phyloP scores from a whole-genome alignment of 1,284 basidiomycete genomes.

The Cryptococcus maquisensis region DNA sequence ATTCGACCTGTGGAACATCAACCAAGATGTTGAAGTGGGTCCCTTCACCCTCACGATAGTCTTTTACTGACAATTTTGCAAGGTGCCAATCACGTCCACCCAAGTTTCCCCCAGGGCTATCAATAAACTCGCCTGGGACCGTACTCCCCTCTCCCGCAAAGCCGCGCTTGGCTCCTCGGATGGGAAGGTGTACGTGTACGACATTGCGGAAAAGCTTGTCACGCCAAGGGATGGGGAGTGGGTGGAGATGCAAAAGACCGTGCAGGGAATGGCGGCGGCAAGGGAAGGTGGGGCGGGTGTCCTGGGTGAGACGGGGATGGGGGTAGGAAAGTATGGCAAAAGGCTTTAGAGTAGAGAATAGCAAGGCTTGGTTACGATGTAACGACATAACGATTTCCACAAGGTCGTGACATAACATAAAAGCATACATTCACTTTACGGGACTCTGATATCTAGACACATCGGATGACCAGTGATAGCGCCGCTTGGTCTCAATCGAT shows the following conservation, averaged over 20 bases:
- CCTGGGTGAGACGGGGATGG: background rate
- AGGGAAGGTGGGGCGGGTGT: background rate
- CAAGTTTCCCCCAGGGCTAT: constrained; percentile 65
- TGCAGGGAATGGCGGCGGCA: constrained; percentile 45
- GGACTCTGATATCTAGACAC: no score
- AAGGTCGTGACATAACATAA: background rate
- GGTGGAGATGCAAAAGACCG: constrained; percentile 78
- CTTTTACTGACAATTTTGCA: background rate
- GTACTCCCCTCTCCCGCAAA: constrained; percentile 63
- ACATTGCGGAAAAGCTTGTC: constrained; percentile 81
- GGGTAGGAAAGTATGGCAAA: background rate
- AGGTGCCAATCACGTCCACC: constrained; percentile 43
- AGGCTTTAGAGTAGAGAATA: background rate
- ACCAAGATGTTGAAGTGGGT: constrained; percentile 84
- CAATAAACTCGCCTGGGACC: constrained; percentile 94
- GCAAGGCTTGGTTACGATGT: background rate
- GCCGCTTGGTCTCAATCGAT: no score
- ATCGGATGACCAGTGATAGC: no score
- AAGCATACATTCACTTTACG: background rate
- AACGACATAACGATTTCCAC: background rate
- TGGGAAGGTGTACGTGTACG: constrained; percentile 88
- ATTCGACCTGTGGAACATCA: constrained; percentile 96
- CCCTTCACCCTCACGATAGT: background rate
- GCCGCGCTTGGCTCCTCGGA: constrained; percentile 86
- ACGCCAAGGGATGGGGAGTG: constrained; percentile 76